These are phyloP conservation scores for Carex pumila DNA, from an alignment of 176 grass and related monocot species.

Conservation along the genomic window DNA sequence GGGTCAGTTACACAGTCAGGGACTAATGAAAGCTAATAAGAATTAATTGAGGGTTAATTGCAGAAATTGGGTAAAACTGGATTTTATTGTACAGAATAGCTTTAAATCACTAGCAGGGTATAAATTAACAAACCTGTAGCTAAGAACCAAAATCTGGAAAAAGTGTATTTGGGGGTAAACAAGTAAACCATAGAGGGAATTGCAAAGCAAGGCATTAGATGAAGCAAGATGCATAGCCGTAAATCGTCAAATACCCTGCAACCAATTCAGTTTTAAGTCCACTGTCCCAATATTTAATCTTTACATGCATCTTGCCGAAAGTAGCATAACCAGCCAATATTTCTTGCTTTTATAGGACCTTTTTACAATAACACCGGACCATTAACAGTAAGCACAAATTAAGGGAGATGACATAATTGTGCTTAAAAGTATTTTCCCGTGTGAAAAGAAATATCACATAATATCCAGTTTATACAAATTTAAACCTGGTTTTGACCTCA, in stretches of 20 bases:
- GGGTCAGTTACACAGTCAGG: background rate
- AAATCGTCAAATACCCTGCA: constrained; percentile 92
- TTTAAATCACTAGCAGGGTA: background rate
- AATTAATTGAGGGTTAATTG: background rate
- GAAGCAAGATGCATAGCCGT: constrained; percentile 78
- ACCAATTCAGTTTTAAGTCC: constrained; percentile 16
- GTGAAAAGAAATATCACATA: background rate
- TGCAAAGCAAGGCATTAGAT: constrained; percentile 63
- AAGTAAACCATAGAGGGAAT: constrained; percentile 89
- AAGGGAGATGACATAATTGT: background rate
- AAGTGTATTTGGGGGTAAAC: constrained; percentile 85
- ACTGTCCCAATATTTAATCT: background rate
- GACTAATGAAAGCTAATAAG: background rate
- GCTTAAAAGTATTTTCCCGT: background rate
- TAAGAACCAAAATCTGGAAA: constrained; percentile 96
- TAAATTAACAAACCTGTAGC: constrained; percentile 55
- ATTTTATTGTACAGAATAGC: background rate
- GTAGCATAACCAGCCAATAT: constrained; percentile 23
- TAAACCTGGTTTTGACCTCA: background rate
- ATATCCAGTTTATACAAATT: background rate
- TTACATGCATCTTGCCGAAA: background rate
- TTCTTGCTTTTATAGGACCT: constrained; percentile 28
- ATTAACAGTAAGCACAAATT: background rate
- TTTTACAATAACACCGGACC: background rate
- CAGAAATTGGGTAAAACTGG: background rate